Evolutionary conservation across 140 eudicot genomes (phyloP).

Genomic region (Senecio squalidus): DNA sequence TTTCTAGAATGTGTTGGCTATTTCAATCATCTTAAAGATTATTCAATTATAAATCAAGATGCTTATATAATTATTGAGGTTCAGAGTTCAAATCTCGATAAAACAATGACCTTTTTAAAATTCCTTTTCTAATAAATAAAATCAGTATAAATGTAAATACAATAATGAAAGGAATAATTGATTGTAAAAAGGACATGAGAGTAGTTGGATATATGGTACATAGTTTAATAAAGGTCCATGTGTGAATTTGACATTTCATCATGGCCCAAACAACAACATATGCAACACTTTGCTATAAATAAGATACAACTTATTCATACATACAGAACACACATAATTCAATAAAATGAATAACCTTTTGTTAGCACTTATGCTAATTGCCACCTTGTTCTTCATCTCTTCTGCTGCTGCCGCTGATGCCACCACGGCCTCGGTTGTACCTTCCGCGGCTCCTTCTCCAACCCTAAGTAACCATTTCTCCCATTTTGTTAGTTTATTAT

Average conservation of each 20-base stretch:
- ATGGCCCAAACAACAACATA: neutral
- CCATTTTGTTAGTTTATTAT: neutral
- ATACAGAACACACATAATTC: neutral
- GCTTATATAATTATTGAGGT: too few species aligned
- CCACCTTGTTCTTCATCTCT: constrained; percentile 11
- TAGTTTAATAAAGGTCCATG: constrained; percentile 15
- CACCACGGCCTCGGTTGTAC: neutral
- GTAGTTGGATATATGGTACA: constrained; percentile 15
- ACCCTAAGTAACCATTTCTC: neutral
- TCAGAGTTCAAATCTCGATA: too few species aligned
- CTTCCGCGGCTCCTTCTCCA: constrained; percentile 18
- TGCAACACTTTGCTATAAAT: constrained; percentile 15
- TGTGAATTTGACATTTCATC: constrained; percentile 1
- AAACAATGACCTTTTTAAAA: too few species aligned
- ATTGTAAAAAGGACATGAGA: constrained; percentile 2
- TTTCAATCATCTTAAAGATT: too few species aligned
- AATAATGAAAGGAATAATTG: neutral
- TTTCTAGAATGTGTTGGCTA: too few species aligned
- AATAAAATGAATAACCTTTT: constrained; percentile 7
- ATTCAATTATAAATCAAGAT: too few species aligned
- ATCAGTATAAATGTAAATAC: neutral
- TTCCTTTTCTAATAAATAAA: too few species aligned
- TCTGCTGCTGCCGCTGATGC: neutral
- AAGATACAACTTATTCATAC: neutral
- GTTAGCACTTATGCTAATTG: constrained; percentile 6